A percentile compares a stretch with the other conserved stretches of the same genome.
These are phyloP conservation scores for Rhizopogon salebrosus DNA, from an alignment of 768 basidiomycete genomes.

Conservation along the genomic window DNA sequence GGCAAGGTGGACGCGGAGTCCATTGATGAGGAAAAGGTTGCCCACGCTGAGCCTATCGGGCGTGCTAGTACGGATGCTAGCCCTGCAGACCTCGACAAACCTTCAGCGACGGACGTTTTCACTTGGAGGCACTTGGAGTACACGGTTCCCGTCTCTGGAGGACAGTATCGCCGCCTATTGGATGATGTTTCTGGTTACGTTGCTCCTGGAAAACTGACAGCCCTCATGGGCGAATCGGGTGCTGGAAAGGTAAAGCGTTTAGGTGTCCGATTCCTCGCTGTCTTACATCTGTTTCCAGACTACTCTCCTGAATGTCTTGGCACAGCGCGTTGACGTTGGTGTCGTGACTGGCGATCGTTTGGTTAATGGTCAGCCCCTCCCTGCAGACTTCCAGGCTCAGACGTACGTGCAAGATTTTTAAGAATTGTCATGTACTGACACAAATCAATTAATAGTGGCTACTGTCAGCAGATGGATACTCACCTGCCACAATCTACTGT, in stretches of 20 bases:
- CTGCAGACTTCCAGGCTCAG: slow-evolving; percentile 47
- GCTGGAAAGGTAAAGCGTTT: slow-evolving; percentile 42
- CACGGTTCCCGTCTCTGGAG: slow-evolving; percentile 62
- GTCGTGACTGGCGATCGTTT: slow-evolving; percentile 59
- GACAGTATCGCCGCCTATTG: slow-evolving; percentile 49
- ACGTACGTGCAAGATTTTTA: slow-evolving; percentile 71
- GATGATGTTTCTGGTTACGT: slow-evolving; percentile 78
- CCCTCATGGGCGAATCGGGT: slow-evolving; percentile 83
- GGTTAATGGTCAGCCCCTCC: slow-evolving; percentile 60
- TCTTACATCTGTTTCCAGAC: slow-evolving; percentile 50
- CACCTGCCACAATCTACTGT: slow-evolving; percentile 82
- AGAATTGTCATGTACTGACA: slow-evolving; percentile 32
- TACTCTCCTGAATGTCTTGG: slow-evolving; percentile 70
- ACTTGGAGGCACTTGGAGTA: slow-evolving; percentile 84
- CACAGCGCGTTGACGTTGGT: slow-evolving; percentile 69
- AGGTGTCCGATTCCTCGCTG: not conserved
- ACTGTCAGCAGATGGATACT: slow-evolving; percentile 70
- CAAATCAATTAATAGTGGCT: slow-evolving; percentile 19
- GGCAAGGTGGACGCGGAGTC: slow-evolving; percentile 16
- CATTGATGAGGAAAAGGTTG: slow-evolving; percentile 11
- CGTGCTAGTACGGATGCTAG: not conserved
- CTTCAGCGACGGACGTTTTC: slow-evolving; percentile 46
- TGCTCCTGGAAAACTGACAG: slow-evolving; percentile 83
- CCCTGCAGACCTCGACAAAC: not conserved
- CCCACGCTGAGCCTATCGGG: not conserved